Base-by-base conservation (phyloP, 306 rosid species). In the Rosa multiflora region DNA sequence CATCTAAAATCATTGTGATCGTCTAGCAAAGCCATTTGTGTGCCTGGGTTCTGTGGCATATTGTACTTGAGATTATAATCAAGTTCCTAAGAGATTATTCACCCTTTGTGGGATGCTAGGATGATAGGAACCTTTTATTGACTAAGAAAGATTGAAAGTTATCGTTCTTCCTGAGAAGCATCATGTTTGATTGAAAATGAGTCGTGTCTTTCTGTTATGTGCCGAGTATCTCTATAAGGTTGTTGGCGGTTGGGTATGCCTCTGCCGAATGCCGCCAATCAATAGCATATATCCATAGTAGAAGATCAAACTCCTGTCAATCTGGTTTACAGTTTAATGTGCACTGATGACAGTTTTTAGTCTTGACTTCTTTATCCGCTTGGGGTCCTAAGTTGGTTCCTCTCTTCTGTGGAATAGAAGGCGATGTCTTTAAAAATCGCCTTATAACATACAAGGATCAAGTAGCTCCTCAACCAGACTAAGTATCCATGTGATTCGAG, bases 1-100 rank as follows among this genome's bases (percentile, higher is more conserved):
- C 42, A 73, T 59, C 37, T 23, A 56, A 29, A 49, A 74, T 78
- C 26, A 40, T 78, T 26, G 78, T 72, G 74, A 18, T 78, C 44
- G 32, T 51, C 61, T 40, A 5, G 78, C 69, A 58, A 61, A 63
- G 58, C 59, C 67, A 61, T 61, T 59, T 26, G 58, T 29, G 35
- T 26, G 63, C 63, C 39, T 35, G 58, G 23, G 51, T 15, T 44
- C 12, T 75, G 79, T 61, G 69, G 71, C 71, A 75, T 61, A 29
- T 59, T 75, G 51, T 42, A 75, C 43, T 61, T 8, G 7, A 10
- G 32, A 75, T 75, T 44, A 44, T 61, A 10, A 44, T 61, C 58
- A 5, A 62, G 44, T 44, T 75, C n/a, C 29, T 3, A 5, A 29
- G 43, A 18, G 58, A 26, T 26, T 9, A 26, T 43, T 62, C 32